phyloP scores from a whole-genome alignment of 2,329 filamentous ascomycete species.

The Diplodia sapinea region DNA sequence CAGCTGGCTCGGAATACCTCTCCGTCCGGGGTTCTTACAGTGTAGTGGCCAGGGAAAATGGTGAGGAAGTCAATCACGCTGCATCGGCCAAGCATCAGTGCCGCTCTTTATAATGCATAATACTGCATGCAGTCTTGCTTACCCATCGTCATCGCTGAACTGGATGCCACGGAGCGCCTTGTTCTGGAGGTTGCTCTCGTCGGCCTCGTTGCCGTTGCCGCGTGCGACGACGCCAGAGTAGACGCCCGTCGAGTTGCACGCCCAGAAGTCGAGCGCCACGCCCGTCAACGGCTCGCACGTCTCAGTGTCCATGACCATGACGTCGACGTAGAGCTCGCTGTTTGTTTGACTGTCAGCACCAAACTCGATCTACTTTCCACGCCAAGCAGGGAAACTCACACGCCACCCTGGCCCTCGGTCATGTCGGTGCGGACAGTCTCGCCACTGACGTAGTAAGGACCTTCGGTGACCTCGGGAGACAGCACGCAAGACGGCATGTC shows the following conservation, averaged over 20 bases:
- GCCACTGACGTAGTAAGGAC: constrained; percentile 54
- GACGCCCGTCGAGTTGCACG: constrained; percentile 45
- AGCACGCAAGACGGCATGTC: constrained; percentile 42
- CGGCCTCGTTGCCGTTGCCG: constrained; percentile 51
- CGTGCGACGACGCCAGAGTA: constrained; percentile 52
- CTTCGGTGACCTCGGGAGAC: constrained; percentile 42
- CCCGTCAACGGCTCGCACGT: constrained; percentile 60
- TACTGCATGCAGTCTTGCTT: not conserved
- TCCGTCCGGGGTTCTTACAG: not conserved
- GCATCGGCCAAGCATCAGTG: not conserved
- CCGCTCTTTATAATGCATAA: too few species aligned
- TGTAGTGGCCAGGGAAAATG: constrained; percentile 49
- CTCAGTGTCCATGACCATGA: constrained; percentile 60
- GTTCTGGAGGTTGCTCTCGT: constrained; percentile 42
- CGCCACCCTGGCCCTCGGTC: constrained; percentile 54
- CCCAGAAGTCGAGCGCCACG: constrained; percentile 61
- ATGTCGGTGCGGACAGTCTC: constrained; percentile 59
- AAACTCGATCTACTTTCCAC: constrained; percentile 46
- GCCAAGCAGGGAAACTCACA: not conserved
- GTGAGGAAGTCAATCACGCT: constrained; percentile 38
- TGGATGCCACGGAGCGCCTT: constrained; percentile 57
- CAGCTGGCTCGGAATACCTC: not conserved
- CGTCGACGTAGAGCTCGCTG: constrained; percentile 47
- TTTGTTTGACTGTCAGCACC: constrained; percentile 27
- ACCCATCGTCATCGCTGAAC: constrained; percentile 53